Evolutionary conservation across 2,329 filamentous ascomycete species (phyloP).

Genomic region (Stachybotrys chlorohalonatus): DNA sequence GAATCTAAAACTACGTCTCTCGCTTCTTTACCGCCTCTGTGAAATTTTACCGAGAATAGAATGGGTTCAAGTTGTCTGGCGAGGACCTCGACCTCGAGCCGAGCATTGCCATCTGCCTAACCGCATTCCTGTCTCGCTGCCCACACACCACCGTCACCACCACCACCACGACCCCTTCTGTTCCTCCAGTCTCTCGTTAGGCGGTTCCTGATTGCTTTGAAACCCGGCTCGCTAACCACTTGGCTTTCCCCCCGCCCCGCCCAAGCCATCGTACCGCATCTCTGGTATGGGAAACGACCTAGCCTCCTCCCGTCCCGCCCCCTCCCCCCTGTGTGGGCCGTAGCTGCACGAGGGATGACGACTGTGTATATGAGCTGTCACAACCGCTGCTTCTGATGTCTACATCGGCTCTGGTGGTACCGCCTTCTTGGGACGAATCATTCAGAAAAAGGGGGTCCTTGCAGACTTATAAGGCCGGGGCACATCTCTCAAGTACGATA

Average conservation of each 20-base stretch:
- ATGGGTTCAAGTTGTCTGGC: too few species aligned
- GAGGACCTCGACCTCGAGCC: too few species aligned
- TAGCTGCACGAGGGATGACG: neutral
- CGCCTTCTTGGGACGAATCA: neutral
- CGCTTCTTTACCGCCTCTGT: neutral
- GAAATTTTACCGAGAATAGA: neutral
- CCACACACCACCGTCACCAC: too few species aligned
- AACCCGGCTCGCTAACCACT: neutral
- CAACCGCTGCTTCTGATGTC: too few species aligned
- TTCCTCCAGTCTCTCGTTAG: neutral
- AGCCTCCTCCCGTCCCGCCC: too few species aligned
- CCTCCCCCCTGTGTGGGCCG: neutral
- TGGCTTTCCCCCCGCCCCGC: neutral
- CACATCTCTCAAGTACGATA: neutral
- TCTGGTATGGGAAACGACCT: neutral
- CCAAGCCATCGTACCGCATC: neutral
- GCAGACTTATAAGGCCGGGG: neutral
- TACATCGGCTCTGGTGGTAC: too few species aligned
- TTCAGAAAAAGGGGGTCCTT: neutral
- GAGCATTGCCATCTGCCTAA: too few species aligned
- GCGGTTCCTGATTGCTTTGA: neutral
- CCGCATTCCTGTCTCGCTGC: too few species aligned
- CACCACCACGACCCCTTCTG: neutral
- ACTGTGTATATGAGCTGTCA: neutral
- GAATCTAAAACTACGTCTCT: neutral